Conservation (phyloP, 345 rosid species). For the Gossypium thurberi region DNA sequence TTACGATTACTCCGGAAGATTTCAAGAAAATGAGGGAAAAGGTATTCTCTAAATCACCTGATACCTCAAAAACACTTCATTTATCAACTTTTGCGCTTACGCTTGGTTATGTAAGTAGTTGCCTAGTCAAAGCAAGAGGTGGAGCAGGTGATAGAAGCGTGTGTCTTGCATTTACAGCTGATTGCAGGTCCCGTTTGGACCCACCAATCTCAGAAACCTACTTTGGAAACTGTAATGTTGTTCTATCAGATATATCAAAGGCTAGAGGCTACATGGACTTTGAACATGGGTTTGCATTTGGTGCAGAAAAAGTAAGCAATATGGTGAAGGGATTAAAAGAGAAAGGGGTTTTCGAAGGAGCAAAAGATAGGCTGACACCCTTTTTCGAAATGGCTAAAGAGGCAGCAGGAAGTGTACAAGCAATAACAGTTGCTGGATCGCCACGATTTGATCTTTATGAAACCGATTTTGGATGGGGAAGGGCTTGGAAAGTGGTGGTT, state of each 20-base stretch:
- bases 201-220: slow-evolving; percentile 18
- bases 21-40: slow-evolving; percentile 18
- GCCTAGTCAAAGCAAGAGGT: slow-evolving; percentile 20
- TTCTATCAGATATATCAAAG: neutral
- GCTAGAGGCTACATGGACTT: neutral
- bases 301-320: neutral
- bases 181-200: slow-evolving; percentile 24
- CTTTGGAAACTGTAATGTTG: slow-evolving; percentile 26
- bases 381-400: neutral
- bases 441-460: slow-evolving; percentile 17
- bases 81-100: slow-evolving; percentile 29
- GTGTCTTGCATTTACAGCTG: slow-evolving; percentile 11
- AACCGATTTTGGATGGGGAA: slow-evolving; percentile 25
- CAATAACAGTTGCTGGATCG: slow-evolving; percentile 10
- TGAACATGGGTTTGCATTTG: slow-evolving; percentile 1
- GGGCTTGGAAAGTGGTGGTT: slow-evolving; percentile 24
- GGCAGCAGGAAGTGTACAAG: too few relatives aligned
- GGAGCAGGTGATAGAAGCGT: slow-evolving; percentile 2
- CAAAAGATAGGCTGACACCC: neutral
- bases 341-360: neutral
- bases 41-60: neutral
- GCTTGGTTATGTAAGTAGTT: slow-evolving; percentile 10
- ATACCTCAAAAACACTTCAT: slow-evolving; percentile 12
- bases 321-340: neutral
- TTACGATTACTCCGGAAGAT: slow-evolving; percentile 17